phyloP scores from a whole-genome alignment of 805 yeast species.

The Candida tallmaniae region DNA sequence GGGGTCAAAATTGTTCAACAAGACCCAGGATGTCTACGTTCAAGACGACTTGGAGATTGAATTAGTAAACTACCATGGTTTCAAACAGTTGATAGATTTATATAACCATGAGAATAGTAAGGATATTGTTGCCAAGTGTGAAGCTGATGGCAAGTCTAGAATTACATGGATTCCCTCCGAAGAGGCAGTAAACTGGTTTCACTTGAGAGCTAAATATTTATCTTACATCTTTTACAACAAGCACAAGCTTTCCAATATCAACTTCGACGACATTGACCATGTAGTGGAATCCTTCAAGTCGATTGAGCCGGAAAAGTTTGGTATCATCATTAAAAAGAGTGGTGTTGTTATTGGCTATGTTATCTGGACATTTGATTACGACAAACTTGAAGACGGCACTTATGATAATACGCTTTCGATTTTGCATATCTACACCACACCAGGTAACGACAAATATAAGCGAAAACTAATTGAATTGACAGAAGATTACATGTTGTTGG shows the following conservation, averaged over 20 bases:
- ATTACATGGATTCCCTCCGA: constrained; percentile 25
- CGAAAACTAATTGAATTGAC: constrained; percentile 1
- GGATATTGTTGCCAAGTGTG: constrained; percentile 15
- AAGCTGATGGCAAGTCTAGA: constrained; percentile 27
- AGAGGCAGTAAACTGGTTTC: constrained; percentile 38
- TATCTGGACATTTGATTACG: constrained; percentile 37
- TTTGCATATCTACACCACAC: constrained; percentile 1
- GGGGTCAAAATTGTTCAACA: constrained; percentile 1
- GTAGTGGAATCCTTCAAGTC: constrained; percentile 16
- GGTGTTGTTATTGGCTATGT: constrained; percentile 24
- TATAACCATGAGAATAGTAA: constrained; percentile 18
- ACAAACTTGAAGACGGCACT: neutral
- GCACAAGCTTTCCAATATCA: neutral
- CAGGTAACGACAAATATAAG: constrained; percentile 1
- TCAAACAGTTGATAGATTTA: constrained; percentile 18
- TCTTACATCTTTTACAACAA: constrained; percentile 11
- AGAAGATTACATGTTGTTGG: constrained; percentile 3
- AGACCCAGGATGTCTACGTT: neutral
- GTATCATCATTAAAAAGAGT: constrained; percentile 19
- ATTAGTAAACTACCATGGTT: constrained; percentile 25
- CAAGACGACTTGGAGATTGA: constrained; percentile 6
- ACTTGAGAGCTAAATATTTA: constrained; percentile 31
- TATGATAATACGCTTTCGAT: neutral
- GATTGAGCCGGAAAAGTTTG: constrained; percentile 28
- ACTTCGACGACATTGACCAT: constrained; percentile 13